phyloP scores from a whole-genome alignment of 2,329 filamentous ascomycete genomes.

The Sclerotinia spermophila region DNA sequence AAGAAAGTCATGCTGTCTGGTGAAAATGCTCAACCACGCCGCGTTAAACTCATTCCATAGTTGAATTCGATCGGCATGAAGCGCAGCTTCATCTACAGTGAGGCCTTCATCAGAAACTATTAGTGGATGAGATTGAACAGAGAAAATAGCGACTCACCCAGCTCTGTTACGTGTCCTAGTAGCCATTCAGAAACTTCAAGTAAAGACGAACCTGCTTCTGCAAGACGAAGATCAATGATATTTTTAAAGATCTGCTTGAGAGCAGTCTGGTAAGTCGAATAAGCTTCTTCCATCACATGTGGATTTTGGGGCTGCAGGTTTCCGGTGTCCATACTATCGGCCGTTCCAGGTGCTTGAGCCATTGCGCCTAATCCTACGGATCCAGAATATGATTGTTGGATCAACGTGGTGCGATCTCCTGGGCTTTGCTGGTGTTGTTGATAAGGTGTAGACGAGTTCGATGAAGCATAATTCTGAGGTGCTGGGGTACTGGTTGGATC shows the following conservation, averaged over 20 bases:
- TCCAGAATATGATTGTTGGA: conserved; percentile 48
- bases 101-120: conserved; percentile 59
- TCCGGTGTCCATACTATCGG: conserved; percentile 53
- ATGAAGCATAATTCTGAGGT: conserved; percentile 48
- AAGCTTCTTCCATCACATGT: conserved; percentile 62
- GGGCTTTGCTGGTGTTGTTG: conserved; percentile 49
- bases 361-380: conserved; percentile 49
- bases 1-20: conserved; percentile 76
- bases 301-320: conserved; percentile 52
- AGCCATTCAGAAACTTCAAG: conserved; percentile 64
- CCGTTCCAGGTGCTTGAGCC: conserved; percentile 39
- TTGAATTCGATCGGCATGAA: conserved; percentile 72
- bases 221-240: conserved; percentile 56
- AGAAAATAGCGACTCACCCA: conserved; percentile 52
- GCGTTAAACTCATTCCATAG: conserved; percentile 95
- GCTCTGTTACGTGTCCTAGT: conserved; percentile 58
- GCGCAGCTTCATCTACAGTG: conserved; percentile 73
- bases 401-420: conserved; percentile 52
- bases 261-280: conserved; percentile 60
- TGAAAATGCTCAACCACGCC: conserved; percentile 80
- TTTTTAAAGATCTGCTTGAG: conserved; percentile 60
- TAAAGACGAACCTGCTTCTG: conserved; percentile 55
- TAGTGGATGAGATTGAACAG: conserved; percentile 33
- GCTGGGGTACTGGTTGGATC: conserved; percentile 59
- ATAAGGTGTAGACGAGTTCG: conserved; percentile 59